Percentiles rank a stretch among this genome's conserved stretches.
phyloP scores from a whole-genome alignment of 2,329 filamentous ascomycete genomes.

The Colletotrichum australisinense region DNA sequence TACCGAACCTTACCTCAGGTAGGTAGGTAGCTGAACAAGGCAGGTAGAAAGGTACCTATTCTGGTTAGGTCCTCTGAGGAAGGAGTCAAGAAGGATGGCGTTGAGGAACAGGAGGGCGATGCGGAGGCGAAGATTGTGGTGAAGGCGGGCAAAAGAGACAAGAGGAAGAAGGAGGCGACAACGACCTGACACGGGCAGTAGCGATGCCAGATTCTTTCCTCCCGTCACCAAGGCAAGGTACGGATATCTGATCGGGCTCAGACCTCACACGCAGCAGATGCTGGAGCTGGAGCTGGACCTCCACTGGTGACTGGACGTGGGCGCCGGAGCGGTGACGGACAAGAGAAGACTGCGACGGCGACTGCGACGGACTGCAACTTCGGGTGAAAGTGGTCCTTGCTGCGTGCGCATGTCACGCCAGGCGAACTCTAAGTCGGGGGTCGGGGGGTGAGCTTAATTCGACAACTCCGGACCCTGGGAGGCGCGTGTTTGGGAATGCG shows the following conservation, averaged over 20 bases:
- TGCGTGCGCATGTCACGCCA: constrained; percentile 19
- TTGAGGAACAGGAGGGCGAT: neutral
- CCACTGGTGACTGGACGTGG: no score
- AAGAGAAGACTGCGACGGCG: neutral
- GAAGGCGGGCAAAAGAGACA: neutral
- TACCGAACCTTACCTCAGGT: no score
- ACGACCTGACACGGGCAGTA: neutral
- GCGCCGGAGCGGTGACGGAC: neutral
- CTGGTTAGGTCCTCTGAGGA: neutral
- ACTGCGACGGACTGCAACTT: constrained; percentile 25
- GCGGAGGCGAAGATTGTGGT: neutral
- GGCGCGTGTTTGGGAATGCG: neutral
- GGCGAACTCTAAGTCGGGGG: constrained; percentile 15
- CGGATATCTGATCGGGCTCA: neutral
- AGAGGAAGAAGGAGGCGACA: constrained; percentile 2
- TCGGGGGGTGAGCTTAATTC: constrained; percentile 33
- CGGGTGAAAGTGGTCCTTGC: constrained; percentile 32
- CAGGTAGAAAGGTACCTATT: no score
- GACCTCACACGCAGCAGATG: neutral
- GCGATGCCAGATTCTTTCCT: neutral
- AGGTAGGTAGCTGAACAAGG: no score
- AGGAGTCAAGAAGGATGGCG: neutral
- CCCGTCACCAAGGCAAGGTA: neutral
- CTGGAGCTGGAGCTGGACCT: neutral
- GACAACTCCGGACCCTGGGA: constrained; percentile 18